Percentiles rank a stretch among this genome's conserved stretches.
Conservation (phyloP, 2,329 filamentous ascomycete species). For the Arthrobotrys conoides region DNA sequence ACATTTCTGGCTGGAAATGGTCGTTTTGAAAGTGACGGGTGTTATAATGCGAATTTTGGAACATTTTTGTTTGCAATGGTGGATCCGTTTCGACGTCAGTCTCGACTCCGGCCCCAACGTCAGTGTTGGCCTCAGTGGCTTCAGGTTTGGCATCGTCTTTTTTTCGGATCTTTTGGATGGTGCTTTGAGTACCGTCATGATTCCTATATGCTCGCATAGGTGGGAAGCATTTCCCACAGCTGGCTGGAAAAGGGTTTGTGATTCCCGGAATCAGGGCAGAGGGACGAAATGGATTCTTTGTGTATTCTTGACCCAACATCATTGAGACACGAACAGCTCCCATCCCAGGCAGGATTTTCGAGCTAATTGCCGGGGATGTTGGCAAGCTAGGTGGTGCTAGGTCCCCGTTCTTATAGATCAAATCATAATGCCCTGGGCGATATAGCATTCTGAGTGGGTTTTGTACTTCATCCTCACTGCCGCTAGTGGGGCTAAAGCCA, state of each 20-base stretch:
- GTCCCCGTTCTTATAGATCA: conserved; percentile 81
- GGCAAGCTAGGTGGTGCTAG: conserved; percentile 65
- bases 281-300: conserved; percentile 15
- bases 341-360: conserved; percentile 67
- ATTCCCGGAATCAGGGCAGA: neutral
- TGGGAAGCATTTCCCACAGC: conserved; percentile 21
- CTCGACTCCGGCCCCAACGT: too few relatives aligned
- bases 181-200: conserved; percentile 13
- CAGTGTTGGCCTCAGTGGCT: too few relatives aligned
- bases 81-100: conserved; percentile 21
- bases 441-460: conserved; percentile 73
- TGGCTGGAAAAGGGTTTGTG: neutral
- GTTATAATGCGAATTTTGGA: conserved; percentile 78
- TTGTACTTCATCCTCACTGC: conserved; percentile 68
- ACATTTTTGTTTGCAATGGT: conserved; percentile 65
- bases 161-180: neutral
- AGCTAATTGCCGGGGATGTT: conserved; percentile 50
- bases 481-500: conserved; percentile 67
- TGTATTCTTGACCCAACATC: conserved; percentile 61
- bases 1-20: conserved; percentile 72
- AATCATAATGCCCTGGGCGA: conserved; percentile 88
- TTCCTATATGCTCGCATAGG: conserved; percentile 5
- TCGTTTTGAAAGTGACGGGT: conserved; percentile 78
- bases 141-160: too few relatives aligned
- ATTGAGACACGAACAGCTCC: conserved; percentile 71